phyloP scores from a whole-genome alignment of 2,329 filamentous ascomycete species.

The Apiospora rasikravindrae region DNA sequence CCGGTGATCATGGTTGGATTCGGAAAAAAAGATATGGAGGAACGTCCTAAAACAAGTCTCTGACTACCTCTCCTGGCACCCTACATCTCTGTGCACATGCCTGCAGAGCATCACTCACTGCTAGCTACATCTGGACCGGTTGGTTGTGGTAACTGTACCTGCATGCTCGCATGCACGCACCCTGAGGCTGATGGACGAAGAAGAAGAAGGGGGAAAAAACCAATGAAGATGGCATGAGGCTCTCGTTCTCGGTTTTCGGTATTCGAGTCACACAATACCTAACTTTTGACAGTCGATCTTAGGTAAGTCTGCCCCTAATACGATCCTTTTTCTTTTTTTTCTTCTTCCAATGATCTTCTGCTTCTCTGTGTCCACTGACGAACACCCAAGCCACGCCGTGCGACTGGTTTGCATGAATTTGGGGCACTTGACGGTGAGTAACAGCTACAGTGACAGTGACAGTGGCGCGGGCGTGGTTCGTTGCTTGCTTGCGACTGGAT shows the following conservation, averaged over 20 bases:
- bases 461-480: neutral
- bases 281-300: neutral
- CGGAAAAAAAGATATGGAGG: neutral
- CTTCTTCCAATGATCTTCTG: neutral
- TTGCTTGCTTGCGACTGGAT: neutral
- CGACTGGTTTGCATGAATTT: constrained; percentile 4
- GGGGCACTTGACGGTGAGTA: neutral
- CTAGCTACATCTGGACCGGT: neutral
- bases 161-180: neutral
- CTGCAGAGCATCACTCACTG: neutral
- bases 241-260: neutral
- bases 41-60: constrained; percentile 8
- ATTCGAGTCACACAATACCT: neutral
- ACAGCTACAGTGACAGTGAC: neutral
- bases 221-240: neutral
- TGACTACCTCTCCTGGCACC: neutral
- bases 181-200: neutral
- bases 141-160: neutral
- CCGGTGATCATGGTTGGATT: neutral
- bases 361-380: neutral
- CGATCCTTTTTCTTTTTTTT: neutral
- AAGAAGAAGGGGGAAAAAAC: no score
- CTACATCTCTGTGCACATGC: no score
- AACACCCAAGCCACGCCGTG: constrained; percentile 7
- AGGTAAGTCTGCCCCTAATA: neutral